Base-by-base conservation (phyloP, 306 rosid species). In the Abrus pulchellus region DNA sequence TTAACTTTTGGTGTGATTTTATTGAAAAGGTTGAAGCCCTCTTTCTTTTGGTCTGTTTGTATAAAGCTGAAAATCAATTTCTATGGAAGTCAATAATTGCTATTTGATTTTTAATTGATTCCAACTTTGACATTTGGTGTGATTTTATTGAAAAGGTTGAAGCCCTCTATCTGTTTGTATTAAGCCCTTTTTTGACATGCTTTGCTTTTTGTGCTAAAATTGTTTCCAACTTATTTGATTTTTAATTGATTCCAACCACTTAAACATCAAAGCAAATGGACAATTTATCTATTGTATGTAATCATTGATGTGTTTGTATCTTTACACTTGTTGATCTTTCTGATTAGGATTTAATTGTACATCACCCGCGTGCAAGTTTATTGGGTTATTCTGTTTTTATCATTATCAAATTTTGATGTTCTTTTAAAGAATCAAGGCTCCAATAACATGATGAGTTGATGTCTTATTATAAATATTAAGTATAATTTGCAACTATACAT, bases 21-120 rank as follows among this genome's bases (percentile, higher is more conserved):
- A 59, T 62, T 40, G 73, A 50, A 49, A 38, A 79, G 55, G 14
- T 6, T 38, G 77, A 80, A 41, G 30, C 79, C 50, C 71, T 40
- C 52, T 27, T 61, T 30, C 20, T 20, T 20, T 20, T 20, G 20
- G 20, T 20, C 20, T 20, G 20, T 20, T 20, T 20, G 20, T 20
- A 20, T 20, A 20, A 20, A 20, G 20, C 20, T 20, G 20, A 20
- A 20, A 20, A 20, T 20, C 20, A 20, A 20, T 20, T 20, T 20
- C 20, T 20, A 20, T 20, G 20, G 20, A 20, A 20, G 20, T 20
- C 20, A 20, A 20, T 20, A 20, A 20, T 20, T 20, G 20, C 20
- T 20, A 20, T 20, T 20, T 20, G 20, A 20, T 20, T 20, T 20
- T 20, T 20, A 20, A 20, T 20, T 20, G 20, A 20, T 20, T 20